A percentile compares a stretch with the other conserved stretches of the same genome.
phyloP scores from a whole-genome alignment of 345 rosid species.

The sweet orange (Citrus sinensis) region DNA sequence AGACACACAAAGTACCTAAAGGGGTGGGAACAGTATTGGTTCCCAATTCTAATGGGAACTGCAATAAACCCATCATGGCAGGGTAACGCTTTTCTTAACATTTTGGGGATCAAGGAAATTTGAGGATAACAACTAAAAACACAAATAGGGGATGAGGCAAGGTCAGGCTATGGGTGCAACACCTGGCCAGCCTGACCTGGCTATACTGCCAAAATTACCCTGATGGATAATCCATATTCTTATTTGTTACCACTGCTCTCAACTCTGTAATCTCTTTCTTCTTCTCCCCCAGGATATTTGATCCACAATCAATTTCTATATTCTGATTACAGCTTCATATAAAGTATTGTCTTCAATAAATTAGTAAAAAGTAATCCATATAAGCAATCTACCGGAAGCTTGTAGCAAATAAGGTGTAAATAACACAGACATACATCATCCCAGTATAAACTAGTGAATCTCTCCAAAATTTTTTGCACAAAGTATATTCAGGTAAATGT shows the following conservation, averaged over 20 bases:
- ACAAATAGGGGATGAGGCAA: background rate
- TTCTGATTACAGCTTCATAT: background rate
- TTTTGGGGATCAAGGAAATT: background rate
- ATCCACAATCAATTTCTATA: background rate
- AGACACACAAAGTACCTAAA: background rate
- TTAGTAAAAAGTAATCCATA: too few relatives aligned
- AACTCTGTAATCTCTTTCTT: background rate
- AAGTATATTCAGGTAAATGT: background rate
- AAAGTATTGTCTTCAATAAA: background rate
- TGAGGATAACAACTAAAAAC: background rate
- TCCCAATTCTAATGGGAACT: background rate
- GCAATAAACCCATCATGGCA: background rate
- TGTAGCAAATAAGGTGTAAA: background rate
- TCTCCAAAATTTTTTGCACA: background rate
- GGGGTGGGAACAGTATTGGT: background rate
- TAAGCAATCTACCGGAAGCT: background rate
- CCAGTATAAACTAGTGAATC: background rate
- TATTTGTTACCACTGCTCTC: background rate
- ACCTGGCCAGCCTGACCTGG: background rate
- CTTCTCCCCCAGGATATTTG: background rate
- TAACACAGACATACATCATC: background rate
- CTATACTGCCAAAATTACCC: background rate
- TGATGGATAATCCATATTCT: background rate
- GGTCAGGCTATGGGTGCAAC: background rate
- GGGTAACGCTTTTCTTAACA: background rate